These are phyloP conservation scores for Lophiostoma macrostomum DNA, from an alignment of 495 filamentous ascomycete genomes.

Conservation along the genomic window DNA sequence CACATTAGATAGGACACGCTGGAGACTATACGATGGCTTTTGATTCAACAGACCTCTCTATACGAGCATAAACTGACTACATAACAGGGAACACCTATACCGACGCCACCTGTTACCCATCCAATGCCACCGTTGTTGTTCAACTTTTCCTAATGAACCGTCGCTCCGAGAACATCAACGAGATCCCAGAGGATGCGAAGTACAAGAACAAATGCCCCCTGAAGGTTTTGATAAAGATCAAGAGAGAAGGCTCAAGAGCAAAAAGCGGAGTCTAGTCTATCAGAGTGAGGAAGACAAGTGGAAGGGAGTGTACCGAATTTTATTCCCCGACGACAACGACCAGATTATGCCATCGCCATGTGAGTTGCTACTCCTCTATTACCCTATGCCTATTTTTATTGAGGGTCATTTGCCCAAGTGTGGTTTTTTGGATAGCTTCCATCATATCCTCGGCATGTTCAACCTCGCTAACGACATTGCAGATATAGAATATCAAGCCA, in stretches of 20 bases:
- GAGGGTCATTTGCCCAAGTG: too few species aligned
- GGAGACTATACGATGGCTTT: too few species aligned
- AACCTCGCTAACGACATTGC: not conserved
- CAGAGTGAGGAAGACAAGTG: conserved; percentile 26
- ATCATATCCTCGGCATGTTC: too few species aligned
- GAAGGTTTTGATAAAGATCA: conserved; percentile 29
- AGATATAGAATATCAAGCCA: conserved; percentile 16
- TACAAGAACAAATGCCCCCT: conserved; percentile 18
- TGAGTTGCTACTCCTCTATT: conserved; percentile 1
- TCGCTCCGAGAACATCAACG: conserved; percentile 22
- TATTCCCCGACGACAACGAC: conserved; percentile 21
- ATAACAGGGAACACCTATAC: conserved; percentile 20
- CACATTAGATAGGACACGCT: too few species aligned
- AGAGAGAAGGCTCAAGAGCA: conserved; percentile 25
- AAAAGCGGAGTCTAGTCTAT: conserved; percentile 15
- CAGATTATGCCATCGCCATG: conserved; percentile 19
- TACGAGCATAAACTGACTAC: too few species aligned
- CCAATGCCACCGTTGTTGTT: conserved; percentile 25
- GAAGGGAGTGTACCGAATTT: conserved; percentile 17
- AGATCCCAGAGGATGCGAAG: conserved; percentile 19
- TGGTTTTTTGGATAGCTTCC: too few species aligned
- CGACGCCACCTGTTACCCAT: conserved; percentile 24
- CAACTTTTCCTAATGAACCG: conserved; percentile 21
- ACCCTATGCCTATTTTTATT: too few species aligned
- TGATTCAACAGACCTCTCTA: too few species aligned